These are phyloP conservation scores for Stagonosporopsis rhizophila DNA, from an alignment of 2,329 filamentous ascomycete species.

Conservation along the genomic window DNA sequence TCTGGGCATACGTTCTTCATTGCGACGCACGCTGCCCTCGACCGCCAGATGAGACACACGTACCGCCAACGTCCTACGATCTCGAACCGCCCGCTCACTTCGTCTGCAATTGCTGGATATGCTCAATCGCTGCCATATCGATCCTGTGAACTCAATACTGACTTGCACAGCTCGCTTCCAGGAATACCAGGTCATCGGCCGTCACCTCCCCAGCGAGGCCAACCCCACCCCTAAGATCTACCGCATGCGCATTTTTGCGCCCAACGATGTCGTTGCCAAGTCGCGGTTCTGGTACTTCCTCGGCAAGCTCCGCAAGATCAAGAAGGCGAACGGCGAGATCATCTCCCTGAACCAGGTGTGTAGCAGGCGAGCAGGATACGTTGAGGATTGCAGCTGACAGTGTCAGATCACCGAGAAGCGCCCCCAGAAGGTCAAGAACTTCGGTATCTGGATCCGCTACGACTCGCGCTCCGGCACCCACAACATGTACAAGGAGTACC, in stretches of 20 bases:
- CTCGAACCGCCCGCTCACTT: neutral
- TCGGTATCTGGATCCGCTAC: constrained; percentile 99
- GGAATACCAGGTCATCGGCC: constrained; percentile 99
- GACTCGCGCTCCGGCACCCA: constrained; percentile 99
- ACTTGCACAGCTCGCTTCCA: constrained; percentile 86
- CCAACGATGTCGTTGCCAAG: constrained; percentile 98
- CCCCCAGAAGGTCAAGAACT: constrained; percentile 99
- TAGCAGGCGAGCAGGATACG: constrained; percentile 29
- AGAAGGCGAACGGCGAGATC: constrained; percentile 99
- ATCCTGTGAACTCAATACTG: constrained; percentile 28
- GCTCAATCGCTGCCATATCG: neutral
- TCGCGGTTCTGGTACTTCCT: constrained; percentile 99
- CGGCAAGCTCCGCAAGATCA: constrained; percentile 98
- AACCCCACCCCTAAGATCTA: constrained; percentile 98
- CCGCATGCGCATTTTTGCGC: constrained; percentile 99
- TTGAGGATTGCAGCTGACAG: constrained; percentile 22
- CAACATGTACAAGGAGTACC: constrained; percentile 99
- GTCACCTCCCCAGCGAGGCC: constrained; percentile 96
- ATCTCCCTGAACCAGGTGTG: constrained; percentile 94
- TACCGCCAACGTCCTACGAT: neutral
- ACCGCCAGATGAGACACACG: neutral
- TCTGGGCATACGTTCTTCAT: neutral
- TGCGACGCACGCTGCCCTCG: neutral
- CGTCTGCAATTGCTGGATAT: constrained; percentile 42
- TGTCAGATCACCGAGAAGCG: constrained; percentile 95